These are phyloP conservation scores for Aspergillus caelatus DNA, from an alignment of 2,329 filamentous ascomycete genomes.

Conservation along the genomic window DNA sequence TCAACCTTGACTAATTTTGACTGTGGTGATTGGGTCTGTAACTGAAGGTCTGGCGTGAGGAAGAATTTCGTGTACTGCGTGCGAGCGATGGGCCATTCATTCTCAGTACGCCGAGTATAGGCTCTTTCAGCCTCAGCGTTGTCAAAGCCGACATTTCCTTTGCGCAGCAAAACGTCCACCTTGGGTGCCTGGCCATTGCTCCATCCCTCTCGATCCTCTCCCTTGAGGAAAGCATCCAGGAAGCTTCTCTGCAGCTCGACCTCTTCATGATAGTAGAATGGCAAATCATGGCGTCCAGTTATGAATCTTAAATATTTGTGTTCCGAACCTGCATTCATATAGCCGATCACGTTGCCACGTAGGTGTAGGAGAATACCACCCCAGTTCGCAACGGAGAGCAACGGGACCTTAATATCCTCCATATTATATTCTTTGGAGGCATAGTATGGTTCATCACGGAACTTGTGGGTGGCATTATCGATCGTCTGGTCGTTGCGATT, in stretches of 20 bases:
- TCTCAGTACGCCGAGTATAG: constrained; percentile 60
- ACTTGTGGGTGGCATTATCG: constrained; percentile 55
- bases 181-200: constrained; percentile 58
- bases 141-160: constrained; percentile 69
- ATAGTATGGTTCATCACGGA: constrained; percentile 66
- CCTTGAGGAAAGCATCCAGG: constrained; percentile 71
- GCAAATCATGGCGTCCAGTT: constrained; percentile 70
- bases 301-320: constrained; percentile 72
- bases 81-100: constrained; percentile 67
- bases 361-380: constrained; percentile 71
- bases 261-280: constrained; percentile 71
- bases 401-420: constrained; percentile 63
- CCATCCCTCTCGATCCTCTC: constrained; percentile 57
- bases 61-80: constrained; percentile 67
- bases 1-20: constrained; percentile 48
- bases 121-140: constrained; percentile 61
- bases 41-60: constrained; percentile 53
- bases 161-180: constrained; percentile 64
- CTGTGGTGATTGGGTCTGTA: constrained; percentile 39
- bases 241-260: constrained; percentile 70
- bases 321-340: constrained; percentile 63
- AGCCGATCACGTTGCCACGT: constrained; percentile 70
- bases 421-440: constrained; percentile 67
- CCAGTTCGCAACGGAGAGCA: constrained; percentile 71
- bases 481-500: constrained; percentile 47